These are phyloP conservation scores for Phytophthora pluvialis DNA, from an alignment of 352 stramenopile species.

Conservation along the genomic window DNA sequence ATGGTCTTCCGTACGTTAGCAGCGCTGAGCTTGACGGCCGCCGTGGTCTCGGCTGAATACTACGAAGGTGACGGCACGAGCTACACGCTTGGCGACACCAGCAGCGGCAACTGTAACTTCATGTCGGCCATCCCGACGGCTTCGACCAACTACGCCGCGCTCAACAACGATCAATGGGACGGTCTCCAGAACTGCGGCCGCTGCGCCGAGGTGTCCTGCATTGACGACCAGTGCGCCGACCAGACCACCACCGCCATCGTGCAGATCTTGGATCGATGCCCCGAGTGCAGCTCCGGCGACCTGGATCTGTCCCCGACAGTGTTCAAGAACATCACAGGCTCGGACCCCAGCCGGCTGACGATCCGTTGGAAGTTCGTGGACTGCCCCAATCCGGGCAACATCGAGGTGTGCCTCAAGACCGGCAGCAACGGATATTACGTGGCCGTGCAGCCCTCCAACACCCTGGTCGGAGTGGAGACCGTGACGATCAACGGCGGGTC, in stretches of 20 bases:
- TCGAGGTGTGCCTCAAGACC: slow-evolving; percentile 70
- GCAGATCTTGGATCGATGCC: slow-evolving; percentile 72
- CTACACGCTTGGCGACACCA: slow-evolving; percentile 38
- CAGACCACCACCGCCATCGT: slow-evolving; percentile 49
- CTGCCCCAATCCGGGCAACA: slow-evolving; percentile 48
- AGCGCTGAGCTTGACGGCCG: slow-evolving; percentile 9
- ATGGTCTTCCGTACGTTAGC: slow-evolving; percentile 19
- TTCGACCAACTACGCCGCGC: slow-evolving; percentile 63
- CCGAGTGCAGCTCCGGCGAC: slow-evolving; percentile 67
- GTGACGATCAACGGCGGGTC: slow-evolving; percentile 62
- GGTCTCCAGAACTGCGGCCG: slow-evolving; percentile 55
- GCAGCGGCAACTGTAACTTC: slow-evolving; percentile 51
- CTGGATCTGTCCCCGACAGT: slow-evolving; percentile 72
- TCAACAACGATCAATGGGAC: slow-evolving; percentile 69
- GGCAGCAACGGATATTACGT: slow-evolving; percentile 64
- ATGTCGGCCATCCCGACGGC: slow-evolving; percentile 51
- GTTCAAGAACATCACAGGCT: slow-evolving; percentile 69
- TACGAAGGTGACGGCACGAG: slow-evolving; percentile 48
- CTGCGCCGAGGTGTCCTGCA: slow-evolving; percentile 60
- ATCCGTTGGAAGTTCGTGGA: slow-evolving; percentile 71
- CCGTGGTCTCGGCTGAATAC: slow-evolving; percentile 24
- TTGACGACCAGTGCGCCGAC: slow-evolving; percentile 53
- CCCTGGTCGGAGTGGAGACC: slow-evolving; percentile 44
- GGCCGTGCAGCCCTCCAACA: slow-evolving; percentile 66
- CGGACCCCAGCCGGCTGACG: slow-evolving; percentile 48